phyloP scores from a whole-genome alignment of 2,329 filamentous ascomycete species.

The Penicillium sp. region DNA sequence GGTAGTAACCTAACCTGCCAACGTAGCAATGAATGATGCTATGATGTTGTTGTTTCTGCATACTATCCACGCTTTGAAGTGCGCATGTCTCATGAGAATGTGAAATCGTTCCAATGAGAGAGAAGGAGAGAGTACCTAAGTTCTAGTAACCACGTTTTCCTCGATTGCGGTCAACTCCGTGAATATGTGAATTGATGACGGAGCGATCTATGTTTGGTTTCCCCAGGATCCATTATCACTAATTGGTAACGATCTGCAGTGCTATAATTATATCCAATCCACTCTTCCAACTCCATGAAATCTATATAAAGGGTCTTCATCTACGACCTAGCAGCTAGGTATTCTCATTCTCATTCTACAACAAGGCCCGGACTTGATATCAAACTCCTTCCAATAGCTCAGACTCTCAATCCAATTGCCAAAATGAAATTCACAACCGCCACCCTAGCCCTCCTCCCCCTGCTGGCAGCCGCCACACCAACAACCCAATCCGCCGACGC shows the following conservation, averaged over 20 bases:
- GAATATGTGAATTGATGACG: constrained; percentile 5
- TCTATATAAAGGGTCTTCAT: constrained; percentile 6
- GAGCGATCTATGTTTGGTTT: too few species aligned
- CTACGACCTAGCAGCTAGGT: not conserved
- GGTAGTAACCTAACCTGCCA: not conserved
- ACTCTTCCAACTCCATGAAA: too few species aligned
- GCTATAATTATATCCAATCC: not conserved
- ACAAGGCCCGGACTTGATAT: too few species aligned
- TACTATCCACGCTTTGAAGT: not conserved
- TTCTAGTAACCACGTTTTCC: too few species aligned
- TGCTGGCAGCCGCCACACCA: constrained; percentile 29
- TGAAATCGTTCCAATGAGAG: constrained; percentile 3
- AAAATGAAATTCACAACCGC: constrained; percentile 28
- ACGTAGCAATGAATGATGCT: not conserved
- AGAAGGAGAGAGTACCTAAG: too few species aligned
- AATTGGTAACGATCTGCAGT: not conserved
- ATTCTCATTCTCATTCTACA: not conserved
- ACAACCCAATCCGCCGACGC: constrained; percentile 2
- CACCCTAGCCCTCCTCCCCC: constrained; percentile 27
- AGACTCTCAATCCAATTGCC: not conserved
- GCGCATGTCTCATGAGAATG: constrained; percentile 5
- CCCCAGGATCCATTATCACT: too few species aligned
- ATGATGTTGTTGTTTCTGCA: not conserved
- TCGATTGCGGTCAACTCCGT: too few species aligned
- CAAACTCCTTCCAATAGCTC: too few species aligned